Conservation (phyloP, 805 yeast genomes). For the Wickerhamomyces xylosicus region DNA sequence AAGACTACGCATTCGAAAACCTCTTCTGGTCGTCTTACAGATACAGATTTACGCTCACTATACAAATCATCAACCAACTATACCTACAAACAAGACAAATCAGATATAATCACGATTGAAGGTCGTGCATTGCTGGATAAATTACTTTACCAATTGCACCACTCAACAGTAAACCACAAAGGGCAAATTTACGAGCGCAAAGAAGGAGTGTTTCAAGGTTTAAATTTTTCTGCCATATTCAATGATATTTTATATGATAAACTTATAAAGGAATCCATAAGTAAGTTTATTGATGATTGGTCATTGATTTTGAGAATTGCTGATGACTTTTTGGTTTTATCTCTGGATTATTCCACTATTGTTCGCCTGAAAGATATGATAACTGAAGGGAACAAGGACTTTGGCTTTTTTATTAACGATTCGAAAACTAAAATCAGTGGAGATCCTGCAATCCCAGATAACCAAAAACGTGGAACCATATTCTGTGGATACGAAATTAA, state of each 20-base stretch:
- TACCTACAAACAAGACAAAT: no score
- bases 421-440: constrained; percentile 22
- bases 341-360: constrained; percentile 30
- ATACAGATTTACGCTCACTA: no score
- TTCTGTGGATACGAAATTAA: constrained; percentile 35
- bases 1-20: background rate
- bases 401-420: constrained; percentile 22
- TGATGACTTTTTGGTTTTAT: constrained; percentile 76
- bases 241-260: constrained; percentile 68
- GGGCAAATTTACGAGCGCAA: constrained; percentile 34
- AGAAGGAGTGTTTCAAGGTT: constrained; percentile 79
- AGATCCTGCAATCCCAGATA: constrained; percentile 2
- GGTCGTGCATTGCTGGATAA: background rate
- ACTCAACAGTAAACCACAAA: constrained; percentile 33
- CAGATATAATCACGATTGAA: background rate
- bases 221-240: constrained; percentile 61
- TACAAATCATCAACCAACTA: background rate
- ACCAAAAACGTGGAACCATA: constrained; percentile 10
- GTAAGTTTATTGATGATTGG: constrained; percentile 13
- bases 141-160: constrained; percentile 33
- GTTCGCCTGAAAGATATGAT: constrained; percentile 20
- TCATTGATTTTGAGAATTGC: constrained; percentile 53
- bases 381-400: constrained; percentile 26
- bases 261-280: constrained; percentile 30
- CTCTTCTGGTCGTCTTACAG: background rate